Base-by-base conservation (phyloP, 164 flowering plant genomes). In the Nymphaea colorata region DNA sequence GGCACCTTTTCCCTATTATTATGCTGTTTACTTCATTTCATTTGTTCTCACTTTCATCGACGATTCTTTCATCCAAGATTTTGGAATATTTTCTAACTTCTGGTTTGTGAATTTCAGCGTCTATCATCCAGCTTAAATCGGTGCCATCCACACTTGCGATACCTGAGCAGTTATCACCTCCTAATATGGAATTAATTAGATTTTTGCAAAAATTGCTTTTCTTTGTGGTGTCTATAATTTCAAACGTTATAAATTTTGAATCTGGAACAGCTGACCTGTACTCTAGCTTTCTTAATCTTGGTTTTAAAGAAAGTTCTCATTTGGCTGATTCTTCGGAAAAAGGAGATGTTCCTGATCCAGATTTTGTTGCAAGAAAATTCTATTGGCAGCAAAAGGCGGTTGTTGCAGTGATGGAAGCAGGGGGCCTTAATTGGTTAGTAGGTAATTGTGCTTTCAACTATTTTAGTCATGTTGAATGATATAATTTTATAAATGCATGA, bases 401-500 rank as follows among this genome's bases (percentile, higher is more conserved):
- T 72, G 76, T 85, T n/a, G 85, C 91, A 12, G 85, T 91, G 68
- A 88, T 91, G 96, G 99, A 94, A 83, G 97, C 97, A 73, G 99
- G 99, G 76, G 97, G 99, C 57, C 88, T 94, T 70, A 94, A 91
- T 79, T 94, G 99, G 99, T 91, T 91, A 87, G 90, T 91, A 94
- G 99, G 99, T 94, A 91, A 90, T 96, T 90, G 84, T 79, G 94
- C 84, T 75, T 43, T 67, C 64, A 42, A 42, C 69, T 67, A 61
- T 45, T 45, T 45, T 45, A 12, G 12, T 47, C 11, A 47, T 47
- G 55, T 47, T 47, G 12, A 47, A 47, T 47, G 2, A 12, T 47
- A 47, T 7, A 47, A 47, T 47, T 47, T 47, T 47, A 47, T 7
- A 47, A 47, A 47, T 25, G 36, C 36, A 25, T 25, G 36, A 25